Evolutionary conservation across 2,329 filamentous ascomycete genomes (phyloP), one percentile per base, ranked within the genome.

Genomic region (Rutstroemia sp.): DNA sequence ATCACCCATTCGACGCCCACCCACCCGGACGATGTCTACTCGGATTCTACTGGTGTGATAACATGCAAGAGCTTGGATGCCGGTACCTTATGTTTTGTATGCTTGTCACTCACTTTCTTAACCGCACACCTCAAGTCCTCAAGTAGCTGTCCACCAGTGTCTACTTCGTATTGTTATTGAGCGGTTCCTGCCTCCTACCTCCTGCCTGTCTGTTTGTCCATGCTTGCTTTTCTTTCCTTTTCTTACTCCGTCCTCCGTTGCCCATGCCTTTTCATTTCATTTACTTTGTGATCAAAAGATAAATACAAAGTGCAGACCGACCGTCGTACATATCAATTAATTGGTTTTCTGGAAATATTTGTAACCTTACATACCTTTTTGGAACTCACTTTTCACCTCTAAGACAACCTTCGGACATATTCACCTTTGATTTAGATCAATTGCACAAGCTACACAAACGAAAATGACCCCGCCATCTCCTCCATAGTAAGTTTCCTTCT

Each of bases 381-480:
- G 10, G 19, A 38, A 16, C 38, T 4, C 34, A 9, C 30, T 21
- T 39, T 49, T 39, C 19, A 37, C 34, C 37, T 27, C 39, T 21
- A 14, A 27, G 27, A n/a, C 8, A 12, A 12, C 25, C 5, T 16
- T 19, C 16, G 16, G 17, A 7, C 9, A 17, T 17, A 48, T n/a
- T 7, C 14, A n/a, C n/a, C 41, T 37, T 44, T 23, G 16, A 53
- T 19, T n/a, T 44, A 17, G 41, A 5, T 44, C 41, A 21, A 44
- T 21, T 19, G n/a, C 17, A 19, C 14, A 10, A 21, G 17, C 17
- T 51, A 37, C 4, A 19, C 51, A 34, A 37, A 48, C 47, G 41
- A 38, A 38, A 55, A 55, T 55, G 46, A 48, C 46, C 46, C 46
- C 53, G 42, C 53, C 46, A 55, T 51, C 53, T 38, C 53, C 53